Conservation (phyloP, 805 yeast genomes). For the Limtongozyma cylindracea region DNA sequence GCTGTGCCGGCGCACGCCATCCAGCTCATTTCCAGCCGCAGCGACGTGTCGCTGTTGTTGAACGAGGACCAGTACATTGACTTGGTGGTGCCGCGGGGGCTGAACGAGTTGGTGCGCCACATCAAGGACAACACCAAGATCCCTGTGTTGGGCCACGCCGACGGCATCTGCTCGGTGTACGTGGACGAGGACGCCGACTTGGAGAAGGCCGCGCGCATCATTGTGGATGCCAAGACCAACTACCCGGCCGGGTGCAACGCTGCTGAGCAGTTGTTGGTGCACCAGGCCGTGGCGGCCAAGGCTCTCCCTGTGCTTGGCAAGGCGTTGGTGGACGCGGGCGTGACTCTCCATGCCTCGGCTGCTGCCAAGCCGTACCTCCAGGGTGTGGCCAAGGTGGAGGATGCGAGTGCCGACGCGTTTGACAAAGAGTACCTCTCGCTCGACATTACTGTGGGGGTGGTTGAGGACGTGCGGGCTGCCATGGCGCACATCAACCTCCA, state of each 20-base stretch:
- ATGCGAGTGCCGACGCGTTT: conserved; percentile 44
- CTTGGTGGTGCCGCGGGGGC: conserved; percentile 94
- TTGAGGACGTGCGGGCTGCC: conserved; percentile 41
- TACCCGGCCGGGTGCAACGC: conserved; percentile 99
- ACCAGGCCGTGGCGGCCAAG: conserved; percentile 10
- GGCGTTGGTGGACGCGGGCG: conserved; percentile 30
- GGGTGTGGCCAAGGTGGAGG: conserved; percentile 8
- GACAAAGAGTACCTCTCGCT: conserved; percentile 63
- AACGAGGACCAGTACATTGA: conserved; percentile 78
- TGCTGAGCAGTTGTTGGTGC: conserved; percentile 61
- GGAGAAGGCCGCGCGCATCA: conserved; percentile 48
- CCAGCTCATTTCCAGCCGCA: conserved; percentile 72
- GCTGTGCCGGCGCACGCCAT: conserved; percentile 61
- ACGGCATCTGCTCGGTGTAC: conserved; percentile 83
- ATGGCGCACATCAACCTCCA: conserved; percentile 67
- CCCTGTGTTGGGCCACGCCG: conserved; percentile 97
- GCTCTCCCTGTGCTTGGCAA: conserved; percentile 1
- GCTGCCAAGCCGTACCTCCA: conserved; percentile 13
- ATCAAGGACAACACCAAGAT: conserved; percentile 78
- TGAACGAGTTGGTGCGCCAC: conserved; percentile 68
- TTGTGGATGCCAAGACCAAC: conserved; percentile 77
- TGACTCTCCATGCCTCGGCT: conserved; percentile 41
- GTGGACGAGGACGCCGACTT: conserved; percentile 59
- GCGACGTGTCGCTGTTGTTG: conserved; percentile 68
- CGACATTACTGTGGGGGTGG: conserved; percentile 53